Evolutionary conservation across 2,329 filamentous ascomycete species (phyloP).

Genomic region (Botrytis paeoniae): DNA sequence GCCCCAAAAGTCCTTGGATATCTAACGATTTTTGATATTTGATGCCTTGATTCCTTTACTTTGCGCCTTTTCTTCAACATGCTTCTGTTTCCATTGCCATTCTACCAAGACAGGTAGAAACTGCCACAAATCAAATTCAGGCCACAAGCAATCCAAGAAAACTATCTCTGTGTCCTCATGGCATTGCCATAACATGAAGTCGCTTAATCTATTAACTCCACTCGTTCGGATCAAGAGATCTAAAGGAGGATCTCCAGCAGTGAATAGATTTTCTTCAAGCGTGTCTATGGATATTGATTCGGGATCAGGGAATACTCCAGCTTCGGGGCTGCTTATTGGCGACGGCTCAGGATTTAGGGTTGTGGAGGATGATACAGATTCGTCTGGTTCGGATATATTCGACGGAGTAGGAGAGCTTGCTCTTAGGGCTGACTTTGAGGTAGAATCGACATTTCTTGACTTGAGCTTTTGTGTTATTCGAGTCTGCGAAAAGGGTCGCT

Average conservation of each 20-base stretch:
- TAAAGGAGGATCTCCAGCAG: conserved; percentile 76
- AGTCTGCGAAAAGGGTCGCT: conserved; percentile 78
- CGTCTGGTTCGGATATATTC: conserved; percentile 43
- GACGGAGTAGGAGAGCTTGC: conserved; percentile 49
- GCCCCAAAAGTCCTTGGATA: not conserved
- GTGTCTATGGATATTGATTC: conserved; percentile 84
- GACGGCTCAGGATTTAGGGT: conserved; percentile 43
- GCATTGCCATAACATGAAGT: conserved; percentile 99
- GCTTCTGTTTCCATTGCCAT: conserved; percentile 65
- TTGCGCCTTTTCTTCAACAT: conserved; percentile 35
- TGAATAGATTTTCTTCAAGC: conserved; percentile 83
- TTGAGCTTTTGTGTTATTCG: conserved; percentile 85
- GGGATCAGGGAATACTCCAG: conserved; percentile 61
- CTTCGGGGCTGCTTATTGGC: conserved; percentile 31
- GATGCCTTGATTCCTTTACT: conserved; percentile 20
- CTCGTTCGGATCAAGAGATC: conserved; percentile 91
- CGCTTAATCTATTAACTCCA: conserved; percentile 86
- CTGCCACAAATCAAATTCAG: conserved; percentile 90
- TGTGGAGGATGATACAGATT: conserved; percentile 58
- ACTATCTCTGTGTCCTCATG: conserved; percentile 90
- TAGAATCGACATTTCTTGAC: conserved; percentile 53
- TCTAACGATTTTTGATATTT: conserved; percentile 29
- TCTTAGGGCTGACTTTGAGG: conserved; percentile 26
- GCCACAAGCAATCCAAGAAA: conserved; percentile 90
- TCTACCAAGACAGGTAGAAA: conserved; percentile 90